These are phyloP conservation scores for Zalaria sp. DNA, from an alignment of 2,329 filamentous ascomycete genomes.

Conservation along the genomic window DNA sequence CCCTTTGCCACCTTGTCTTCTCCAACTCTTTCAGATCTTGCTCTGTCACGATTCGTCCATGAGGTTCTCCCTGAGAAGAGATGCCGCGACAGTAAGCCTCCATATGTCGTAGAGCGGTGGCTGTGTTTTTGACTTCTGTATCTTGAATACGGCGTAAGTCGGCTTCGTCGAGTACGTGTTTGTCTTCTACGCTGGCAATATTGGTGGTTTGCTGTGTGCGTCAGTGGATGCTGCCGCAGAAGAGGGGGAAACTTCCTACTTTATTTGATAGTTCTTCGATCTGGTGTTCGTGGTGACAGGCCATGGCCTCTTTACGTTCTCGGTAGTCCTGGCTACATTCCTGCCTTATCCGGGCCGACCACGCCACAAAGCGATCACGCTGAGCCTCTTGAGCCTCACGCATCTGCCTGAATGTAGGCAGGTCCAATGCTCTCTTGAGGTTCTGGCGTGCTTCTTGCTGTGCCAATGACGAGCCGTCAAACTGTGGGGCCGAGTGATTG, in stretches of 20 bases:
- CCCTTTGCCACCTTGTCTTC: conserved; percentile 22
- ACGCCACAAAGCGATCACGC: conserved; percentile 15
- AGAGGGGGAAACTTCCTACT: neutral
- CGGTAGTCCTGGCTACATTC: conserved; percentile 1
- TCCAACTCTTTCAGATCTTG: conserved; percentile 29
- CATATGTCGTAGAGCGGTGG: conserved; percentile 32
- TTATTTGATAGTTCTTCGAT: conserved; percentile 5
- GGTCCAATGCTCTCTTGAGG: conserved; percentile 9
- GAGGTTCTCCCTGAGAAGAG: conserved; percentile 14
- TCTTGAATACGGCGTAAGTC: conserved; percentile 26
- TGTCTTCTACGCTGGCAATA: conserved; percentile 29
- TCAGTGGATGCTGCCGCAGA: conserved; percentile 4
- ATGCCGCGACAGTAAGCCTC: conserved; percentile 31
- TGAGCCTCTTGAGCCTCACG: conserved; percentile 14
- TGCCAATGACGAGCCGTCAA: neutral
- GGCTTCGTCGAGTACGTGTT: conserved; percentile 27
- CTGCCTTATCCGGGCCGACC: conserved; percentile 12
- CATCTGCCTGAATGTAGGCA: conserved; percentile 14
- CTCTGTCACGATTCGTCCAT: conserved; percentile 26
- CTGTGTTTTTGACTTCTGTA: conserved; percentile 26
- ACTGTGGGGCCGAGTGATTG: conserved; percentile 3
- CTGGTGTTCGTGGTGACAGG: conserved; percentile 3
- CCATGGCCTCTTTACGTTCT: neutral
- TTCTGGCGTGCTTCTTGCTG: conserved; percentile 6
- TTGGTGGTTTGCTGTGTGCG: conserved; percentile 20